These are phyloP conservation scores for Chlorella vulgaris DNA, from an alignment of 139 green algal genomes.

Conservation along the genomic window DNA sequence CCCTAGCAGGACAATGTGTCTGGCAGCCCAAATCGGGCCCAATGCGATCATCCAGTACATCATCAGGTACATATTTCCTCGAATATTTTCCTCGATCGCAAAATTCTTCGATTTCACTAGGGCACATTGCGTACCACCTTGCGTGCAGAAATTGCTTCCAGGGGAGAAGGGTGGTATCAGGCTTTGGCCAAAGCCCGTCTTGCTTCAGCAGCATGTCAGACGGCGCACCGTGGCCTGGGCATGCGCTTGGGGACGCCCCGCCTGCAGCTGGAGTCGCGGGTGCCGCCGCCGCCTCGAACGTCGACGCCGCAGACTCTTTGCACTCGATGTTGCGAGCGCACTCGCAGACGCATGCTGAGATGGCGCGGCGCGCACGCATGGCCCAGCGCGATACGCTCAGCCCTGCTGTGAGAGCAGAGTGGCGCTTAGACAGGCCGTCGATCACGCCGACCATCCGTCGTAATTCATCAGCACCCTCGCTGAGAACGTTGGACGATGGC, in stretches of 20 bases:
- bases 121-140: too few relatives aligned
- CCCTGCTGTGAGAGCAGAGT: background rate
- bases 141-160: too few relatives aligned
- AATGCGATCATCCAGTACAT: too few relatives aligned
- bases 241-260: background rate
- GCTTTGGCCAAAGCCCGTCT: too few relatives aligned
- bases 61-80: too few relatives aligned
- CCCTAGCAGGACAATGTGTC: too few relatives aligned
- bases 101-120: too few relatives aligned
- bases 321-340: background rate
- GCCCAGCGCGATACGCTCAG: constrained; percentile 21
- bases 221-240: background rate
- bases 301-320: too few relatives aligned
- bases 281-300: background rate
- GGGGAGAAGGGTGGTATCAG: too few relatives aligned
- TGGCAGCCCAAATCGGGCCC: too few relatives aligned
- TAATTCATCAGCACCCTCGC: constrained; percentile 33
- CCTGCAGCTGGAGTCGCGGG: background rate
- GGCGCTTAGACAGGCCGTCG: background rate
- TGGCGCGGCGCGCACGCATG: background rate
- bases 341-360: constrained; percentile 6
- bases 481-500: constrained; percentile 25
- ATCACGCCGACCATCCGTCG: constrained; percentile 1
- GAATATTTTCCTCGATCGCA: too few relatives aligned
- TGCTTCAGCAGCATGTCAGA: background rate